These are phyloP conservation scores for Fusarium nodosum DNA, from an alignment of 2,329 filamentous ascomycete species.

Conservation along the genomic window DNA sequence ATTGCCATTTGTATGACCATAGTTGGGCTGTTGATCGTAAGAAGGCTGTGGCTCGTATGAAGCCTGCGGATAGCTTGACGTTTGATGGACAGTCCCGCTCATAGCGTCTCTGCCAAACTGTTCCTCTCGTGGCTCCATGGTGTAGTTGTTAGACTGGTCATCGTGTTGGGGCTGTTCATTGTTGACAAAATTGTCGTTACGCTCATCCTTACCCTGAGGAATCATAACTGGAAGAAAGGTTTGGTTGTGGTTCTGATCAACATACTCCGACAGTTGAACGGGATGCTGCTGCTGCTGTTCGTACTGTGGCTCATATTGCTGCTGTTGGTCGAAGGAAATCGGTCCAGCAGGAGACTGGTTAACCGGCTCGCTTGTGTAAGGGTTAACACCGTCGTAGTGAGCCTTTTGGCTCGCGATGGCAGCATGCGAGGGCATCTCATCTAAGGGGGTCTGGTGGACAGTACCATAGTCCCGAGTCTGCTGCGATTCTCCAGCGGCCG, in stretches of 20 bases:
- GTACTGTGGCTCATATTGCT: constrained; percentile 26
- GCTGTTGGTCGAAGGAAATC: constrained; percentile 29
- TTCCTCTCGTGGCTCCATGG: constrained; percentile 24
- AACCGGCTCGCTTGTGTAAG: constrained; percentile 65
- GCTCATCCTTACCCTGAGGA: constrained; percentile 35
- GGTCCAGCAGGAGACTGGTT: constrained; percentile 36
- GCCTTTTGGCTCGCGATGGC: constrained; percentile 65
- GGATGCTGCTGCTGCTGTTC: constrained; percentile 32
- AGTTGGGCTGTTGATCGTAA: constrained; percentile 23
- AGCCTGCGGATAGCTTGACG: constrained; percentile 22
- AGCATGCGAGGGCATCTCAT: constrained; percentile 65
- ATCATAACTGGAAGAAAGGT: constrained; percentile 45
- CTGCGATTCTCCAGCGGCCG: constrained; percentile 48
- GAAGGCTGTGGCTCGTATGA: constrained; percentile 25
- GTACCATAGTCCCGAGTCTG: constrained; percentile 61
- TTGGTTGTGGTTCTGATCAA: constrained; percentile 32
- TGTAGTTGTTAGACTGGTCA: constrained; percentile 23
- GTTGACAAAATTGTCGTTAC: constrained; percentile 14
- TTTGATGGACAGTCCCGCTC: constrained; percentile 15
- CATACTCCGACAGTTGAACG: constrained; percentile 33
- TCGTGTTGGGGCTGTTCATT: constrained; percentile 19
- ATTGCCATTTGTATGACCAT: constrained; percentile 29
- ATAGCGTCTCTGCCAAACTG: constrained; percentile 18
- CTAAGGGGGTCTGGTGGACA: constrained; percentile 61
- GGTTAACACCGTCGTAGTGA: constrained; percentile 68